These are phyloP conservation scores for Nakazawaea wyomingensis DNA, from an alignment of 805 yeast genomes.

Conservation along the genomic window DNA sequence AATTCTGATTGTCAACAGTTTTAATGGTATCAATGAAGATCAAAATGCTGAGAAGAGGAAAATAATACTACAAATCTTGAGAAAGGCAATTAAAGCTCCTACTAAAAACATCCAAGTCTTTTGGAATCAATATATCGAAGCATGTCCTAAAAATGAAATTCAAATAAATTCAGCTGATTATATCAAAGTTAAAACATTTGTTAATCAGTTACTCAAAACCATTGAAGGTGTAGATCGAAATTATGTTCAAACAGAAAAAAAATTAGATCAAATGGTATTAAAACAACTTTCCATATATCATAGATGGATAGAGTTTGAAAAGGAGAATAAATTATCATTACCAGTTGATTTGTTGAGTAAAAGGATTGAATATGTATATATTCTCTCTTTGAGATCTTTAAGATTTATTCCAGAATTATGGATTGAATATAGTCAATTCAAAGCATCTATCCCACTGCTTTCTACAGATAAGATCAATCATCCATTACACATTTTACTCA, in stretches of 20 bases:
- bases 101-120: constrained; percentile 64
- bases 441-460: constrained; percentile 10
- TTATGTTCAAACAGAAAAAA: constrained; percentile 20
- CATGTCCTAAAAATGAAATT: constrained; percentile 27
- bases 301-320: constrained; percentile 78
- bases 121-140: constrained; percentile 64
- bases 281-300: constrained; percentile 56
- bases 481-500: constrained; percentile 32
- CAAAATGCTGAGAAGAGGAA: constrained; percentile 82
- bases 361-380: constrained; percentile 68
- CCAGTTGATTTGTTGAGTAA: constrained; percentile 42
- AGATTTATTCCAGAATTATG: constrained; percentile 71
- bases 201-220: constrained; percentile 61
- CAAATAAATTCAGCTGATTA: constrained; percentile 79
- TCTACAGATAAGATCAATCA: constrained; percentile 5
- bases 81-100: constrained; percentile 71
- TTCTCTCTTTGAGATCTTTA: constrained; percentile 57
- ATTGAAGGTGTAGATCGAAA: constrained; percentile 46
- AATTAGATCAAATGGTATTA: constrained; percentile 16
- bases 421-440: constrained; percentile 53
- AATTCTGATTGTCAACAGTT: constrained; percentile 66
- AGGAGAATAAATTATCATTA: constrained; percentile 59
- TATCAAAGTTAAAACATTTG: constrained; percentile 79
- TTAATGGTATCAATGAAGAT: constrained; percentile 78
- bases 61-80: constrained; percentile 65